These are phyloP conservation scores for Ogataea kodamae DNA, from an alignment of 805 yeast species.

Conservation along the genomic window DNA sequence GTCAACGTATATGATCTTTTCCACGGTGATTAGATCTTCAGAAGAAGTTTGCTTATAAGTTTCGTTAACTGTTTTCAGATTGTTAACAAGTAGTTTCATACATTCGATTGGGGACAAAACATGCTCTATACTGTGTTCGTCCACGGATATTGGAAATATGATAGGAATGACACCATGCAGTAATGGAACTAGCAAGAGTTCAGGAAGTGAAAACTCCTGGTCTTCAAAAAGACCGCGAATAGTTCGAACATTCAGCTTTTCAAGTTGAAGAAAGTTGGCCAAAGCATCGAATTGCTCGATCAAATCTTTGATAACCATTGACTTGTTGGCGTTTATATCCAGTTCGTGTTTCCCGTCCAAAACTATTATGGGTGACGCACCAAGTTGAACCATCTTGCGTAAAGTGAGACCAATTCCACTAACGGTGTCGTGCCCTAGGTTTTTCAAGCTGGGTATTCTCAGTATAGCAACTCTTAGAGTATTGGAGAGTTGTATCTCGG, in stretches of 20 bases:
- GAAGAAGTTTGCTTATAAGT: constrained; percentile 15
- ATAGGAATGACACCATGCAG: constrained; percentile 51
- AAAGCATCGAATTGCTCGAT: constrained; percentile 24
- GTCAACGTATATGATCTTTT: constrained; percentile 78
- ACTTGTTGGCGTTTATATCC: constrained; percentile 1
- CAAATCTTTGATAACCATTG: constrained; percentile 17
- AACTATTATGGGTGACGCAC: constrained; percentile 70
- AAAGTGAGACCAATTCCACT: constrained; percentile 55
- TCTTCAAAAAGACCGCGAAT: constrained; percentile 38
- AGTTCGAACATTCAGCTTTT: constrained; percentile 27
- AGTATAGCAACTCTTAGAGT: constrained; percentile 55
- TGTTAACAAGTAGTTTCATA: constrained; percentile 37
- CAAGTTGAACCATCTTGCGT: constrained; percentile 53
- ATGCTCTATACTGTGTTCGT: constrained; percentile 31
- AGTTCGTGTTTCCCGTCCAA: constrained; percentile 41
- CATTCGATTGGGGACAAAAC: constrained; percentile 39
- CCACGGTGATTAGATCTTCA: constrained; percentile 51
- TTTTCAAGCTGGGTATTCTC: constrained; percentile 42
- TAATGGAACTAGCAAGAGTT: constrained; percentile 40
- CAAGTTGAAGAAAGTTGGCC: constrained; percentile 19
- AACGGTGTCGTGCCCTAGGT: constrained; percentile 34
- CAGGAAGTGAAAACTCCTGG: constrained; percentile 33
- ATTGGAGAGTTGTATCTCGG: constrained; percentile 32
- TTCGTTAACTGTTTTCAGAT: constrained; percentile 29
- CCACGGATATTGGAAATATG: constrained; percentile 54